phyloP scores from a whole-genome alignment of 257 asterid species.

The Osmanthus fragrans region DNA sequence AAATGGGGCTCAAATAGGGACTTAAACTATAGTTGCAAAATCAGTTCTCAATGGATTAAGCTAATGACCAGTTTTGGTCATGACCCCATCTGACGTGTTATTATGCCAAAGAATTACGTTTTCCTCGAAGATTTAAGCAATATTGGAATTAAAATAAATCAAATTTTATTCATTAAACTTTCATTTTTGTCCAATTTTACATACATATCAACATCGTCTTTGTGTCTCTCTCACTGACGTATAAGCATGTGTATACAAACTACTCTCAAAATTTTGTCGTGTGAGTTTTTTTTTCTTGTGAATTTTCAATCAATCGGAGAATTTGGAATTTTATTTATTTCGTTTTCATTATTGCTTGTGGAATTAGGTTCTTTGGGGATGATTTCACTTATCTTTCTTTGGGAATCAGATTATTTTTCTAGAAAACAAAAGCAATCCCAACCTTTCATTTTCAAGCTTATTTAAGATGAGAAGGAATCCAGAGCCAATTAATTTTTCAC shows the following conservation, averaged over 20 bases:
- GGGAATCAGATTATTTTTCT: slow-evolving; percentile 3
- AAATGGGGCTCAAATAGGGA: too few species aligned
- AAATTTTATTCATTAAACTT: too few species aligned
- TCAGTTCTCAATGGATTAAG: neutral
- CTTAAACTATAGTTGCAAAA: too few species aligned
- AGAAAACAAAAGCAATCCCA: neutral
- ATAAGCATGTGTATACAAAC: neutral
- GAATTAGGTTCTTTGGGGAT: slow-evolving; percentile 1
- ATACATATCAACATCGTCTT: neutral
- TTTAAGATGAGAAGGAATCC: neutral
- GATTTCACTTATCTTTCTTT: neutral
- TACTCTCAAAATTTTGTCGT: neutral
- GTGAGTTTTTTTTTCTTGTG: neutral
- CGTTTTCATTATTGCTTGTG: neutral
- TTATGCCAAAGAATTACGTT: neutral
- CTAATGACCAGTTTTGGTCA: neutral
- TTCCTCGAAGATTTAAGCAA: neutral
- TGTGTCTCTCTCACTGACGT: neutral
- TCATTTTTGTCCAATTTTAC: too few species aligned
- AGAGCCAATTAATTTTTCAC: neutral
- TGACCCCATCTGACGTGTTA: neutral
- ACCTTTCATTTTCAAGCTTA: neutral
- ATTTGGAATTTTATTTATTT: neutral
- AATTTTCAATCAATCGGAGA: neutral
- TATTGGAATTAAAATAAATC: neutral